These are phyloP conservation scores for Pythium oligandrum DNA, from an alignment of 352 stramenopile species.

Conservation along the genomic window DNA sequence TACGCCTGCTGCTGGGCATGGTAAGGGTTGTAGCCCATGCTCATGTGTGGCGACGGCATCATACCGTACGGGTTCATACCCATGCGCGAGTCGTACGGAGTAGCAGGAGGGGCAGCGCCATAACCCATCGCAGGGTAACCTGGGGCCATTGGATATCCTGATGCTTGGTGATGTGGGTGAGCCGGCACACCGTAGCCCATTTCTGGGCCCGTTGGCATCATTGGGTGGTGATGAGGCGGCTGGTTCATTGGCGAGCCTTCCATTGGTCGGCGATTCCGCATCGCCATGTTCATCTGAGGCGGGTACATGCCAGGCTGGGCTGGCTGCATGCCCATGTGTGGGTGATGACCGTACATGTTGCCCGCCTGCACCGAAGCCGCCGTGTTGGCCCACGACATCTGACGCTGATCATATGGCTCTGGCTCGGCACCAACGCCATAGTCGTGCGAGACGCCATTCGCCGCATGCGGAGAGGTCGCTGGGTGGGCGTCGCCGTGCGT, in stretches of 20 bases:
- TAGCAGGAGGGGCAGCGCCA: conserved; percentile 1
- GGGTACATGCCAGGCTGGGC: conserved; percentile 5
- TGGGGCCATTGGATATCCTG: conserved; percentile 8
- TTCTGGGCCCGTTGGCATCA: conserved; percentile 18
- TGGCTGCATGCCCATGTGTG: conserved; percentile 5
- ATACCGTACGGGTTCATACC: conserved; percentile 22
- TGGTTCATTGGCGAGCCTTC: neutral
- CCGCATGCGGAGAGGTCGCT: neutral
- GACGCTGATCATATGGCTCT: neutral
- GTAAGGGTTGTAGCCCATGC: conserved; percentile 16
- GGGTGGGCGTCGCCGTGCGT: neutral
- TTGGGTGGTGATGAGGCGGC: conserved; percentile 9
- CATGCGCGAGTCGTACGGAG: conserved; percentile 22
- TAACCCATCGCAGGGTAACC: conserved; percentile 18
- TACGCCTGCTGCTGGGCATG: conserved; percentile 9
- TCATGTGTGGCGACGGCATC: neutral
- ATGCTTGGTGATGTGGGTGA: neutral
- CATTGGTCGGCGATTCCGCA: conserved; percentile 34
- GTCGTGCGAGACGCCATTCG: neutral
- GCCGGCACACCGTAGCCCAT: conserved; percentile 11
- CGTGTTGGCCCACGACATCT: conserved; percentile 7
- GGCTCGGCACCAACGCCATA: conserved; percentile 1
- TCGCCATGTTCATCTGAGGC: conserved; percentile 54
- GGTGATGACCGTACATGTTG: conserved; percentile 7
- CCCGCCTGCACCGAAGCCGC: neutral